Base-by-base conservation (phyloP, 441 rosid species). In the Mallotus repandus region DNA sequence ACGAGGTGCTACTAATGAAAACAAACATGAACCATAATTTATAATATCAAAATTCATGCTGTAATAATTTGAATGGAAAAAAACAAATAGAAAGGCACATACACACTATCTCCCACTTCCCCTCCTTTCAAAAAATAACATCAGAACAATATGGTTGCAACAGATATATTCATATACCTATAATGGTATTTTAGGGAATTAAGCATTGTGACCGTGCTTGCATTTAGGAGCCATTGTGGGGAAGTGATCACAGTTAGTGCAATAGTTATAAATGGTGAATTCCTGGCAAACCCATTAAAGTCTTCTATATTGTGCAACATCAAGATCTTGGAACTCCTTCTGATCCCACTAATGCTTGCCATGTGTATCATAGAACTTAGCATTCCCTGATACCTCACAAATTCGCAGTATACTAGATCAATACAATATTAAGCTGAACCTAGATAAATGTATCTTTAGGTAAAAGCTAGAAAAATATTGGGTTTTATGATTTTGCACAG, bases 261-360 rank as follows among this genome's bases (percentile, higher is more conserved):
- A 90, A 57, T 89, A 89, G 83, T 90, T 90, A 76, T 90, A 90
- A 50, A 90, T 86, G 74, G 93, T 90, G 81, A 73, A 89, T 49
- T 75, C 86, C 61, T 66, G 71, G 59, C 93, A 89, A 12, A 90
- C 85, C 96, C 96, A 89, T 6, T 52, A 41, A 62, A 91, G 91
- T 63, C 89, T 83, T 59, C 84, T 81, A 82, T 85, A 91, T 52
- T 91, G 94, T 12, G 50, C 43, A 14, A 80, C 86, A 38, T 91
- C 96, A 61, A 91, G 94, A 66, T 91, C 97, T 69, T 81, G 94
- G 66, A 84, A 91, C 45, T 86, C 91, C 62, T 81, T 82, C 72
- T 88, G 92, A 69, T 91, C 97, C 97, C 97, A 91, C 97, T 94
- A 91, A 49, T 89, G 82, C 70, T 78, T 85, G 57, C 97, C 97